Evolutionary conservation across 345 rosid species (phyloP), one percentile per base, ranked within the genome.

Genomic region (Atalantia buxifolia): DNA sequence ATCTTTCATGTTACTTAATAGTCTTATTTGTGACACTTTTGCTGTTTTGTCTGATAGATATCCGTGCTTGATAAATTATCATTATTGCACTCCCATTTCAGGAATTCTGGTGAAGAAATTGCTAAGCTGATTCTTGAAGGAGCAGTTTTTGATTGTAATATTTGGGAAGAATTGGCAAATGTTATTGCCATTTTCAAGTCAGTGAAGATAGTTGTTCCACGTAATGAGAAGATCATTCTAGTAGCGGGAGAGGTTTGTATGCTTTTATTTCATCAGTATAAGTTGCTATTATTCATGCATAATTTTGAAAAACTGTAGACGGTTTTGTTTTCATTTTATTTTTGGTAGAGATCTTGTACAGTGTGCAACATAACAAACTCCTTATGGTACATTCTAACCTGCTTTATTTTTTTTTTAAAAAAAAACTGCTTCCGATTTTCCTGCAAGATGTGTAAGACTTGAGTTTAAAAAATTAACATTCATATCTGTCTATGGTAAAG

Each of bases 81-180:
- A 36, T 66, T 72, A 7, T n/a, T 74, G 71, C 66, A 53, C 33
- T 68, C 79, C 27, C 66, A 59, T 81, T 75, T 61, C 84, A 95
- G 98, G 85, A 80, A 74, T 67, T 84, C 85, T 31, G 67, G 83
- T 78, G 79, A 82, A 82, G 89, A 84, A 59, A 83, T 88, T 79
- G 88, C 93, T 24, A 81, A 84, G 82, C 79, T 95, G 82, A 77
- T 83, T 71, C 81, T 95, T 72, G 79, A 85, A 77, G 91, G 84
- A 53, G 79, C 83, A n/a, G 76, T 81, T 82, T 77, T 93, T 72
- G 92, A 90, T 70, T 89, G 90, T 83, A 89, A 91, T 79, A 80
- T 93, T 67, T 85, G 91, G 88, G 90, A 91, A 83, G 91, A 88
- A 71, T 84, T 86, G 66, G 88, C 89, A 65, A 72, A 87, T 50